Base-by-base conservation (phyloP, 2,329 filamentous ascomycete species). In the Tolypocladium tundrense region DNA sequence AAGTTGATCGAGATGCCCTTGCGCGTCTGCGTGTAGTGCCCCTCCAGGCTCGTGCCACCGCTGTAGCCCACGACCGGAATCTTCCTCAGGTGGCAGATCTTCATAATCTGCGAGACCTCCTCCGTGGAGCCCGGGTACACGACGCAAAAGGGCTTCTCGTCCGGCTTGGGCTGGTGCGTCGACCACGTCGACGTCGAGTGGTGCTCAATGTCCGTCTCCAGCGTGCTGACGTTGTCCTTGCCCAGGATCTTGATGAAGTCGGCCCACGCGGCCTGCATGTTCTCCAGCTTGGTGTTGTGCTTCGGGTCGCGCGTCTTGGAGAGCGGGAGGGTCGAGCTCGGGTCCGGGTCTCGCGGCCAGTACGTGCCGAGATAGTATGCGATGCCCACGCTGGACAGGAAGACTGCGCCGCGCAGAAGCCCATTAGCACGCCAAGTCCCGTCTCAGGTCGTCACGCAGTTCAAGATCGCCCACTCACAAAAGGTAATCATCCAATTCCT, bases 1-100 rank as follows among this genome's bases (percentile, higher is more conserved):
- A 96, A 95, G 72, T 96, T 90, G 66, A 97, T 82, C 65, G 89
- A 93, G 39, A 96, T 84, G 24, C 92, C 92, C 58, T 90, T 88
- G 63, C 86, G 78, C 19, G 91, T 96, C 2, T 91, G 84, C 1
- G 90, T 86, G 72, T 89, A 96, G 72, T 96, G 90, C 1, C 92
- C 92, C 73, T 97, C 92, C 39, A 97, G 77, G 66, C 88, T 92
- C 9, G 92, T 96, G 40, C 92, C 92, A 50, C 92, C 92, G 58
- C 87, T 91, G 74, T 91, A 96, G 3, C 87, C 88, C 4, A 90
- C 92, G 31, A 96, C 90, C 6, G 92, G 92, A 61, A 97, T 94
- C 58, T 80, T 80, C 45, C 92, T 80, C 67, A 77, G 73, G 70
- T 96, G 90, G 75, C 92, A 96, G 58, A 96, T 76, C 75, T 93